phyloP scores from a whole-genome alignment of 257 asterid genomes.

The Plantago major region DNA sequence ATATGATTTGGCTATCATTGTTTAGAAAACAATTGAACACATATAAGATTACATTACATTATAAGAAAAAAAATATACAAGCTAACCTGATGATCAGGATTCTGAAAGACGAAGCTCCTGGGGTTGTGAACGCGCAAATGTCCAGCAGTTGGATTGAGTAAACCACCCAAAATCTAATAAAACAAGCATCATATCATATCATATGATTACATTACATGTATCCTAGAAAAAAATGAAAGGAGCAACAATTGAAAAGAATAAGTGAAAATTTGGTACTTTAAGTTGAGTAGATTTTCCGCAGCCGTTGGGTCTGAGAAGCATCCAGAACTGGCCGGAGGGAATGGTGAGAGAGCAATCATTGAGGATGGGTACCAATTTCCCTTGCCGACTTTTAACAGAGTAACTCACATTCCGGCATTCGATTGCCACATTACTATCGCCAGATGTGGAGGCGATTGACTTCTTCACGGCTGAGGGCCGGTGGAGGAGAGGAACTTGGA shows the following conservation, averaged over 20 bases:
- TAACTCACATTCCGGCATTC: slow-evolving; percentile 63
- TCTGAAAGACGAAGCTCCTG: slow-evolving; percentile 89
- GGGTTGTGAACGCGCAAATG: slow-evolving; percentile 65
- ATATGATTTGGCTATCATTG: not conserved
- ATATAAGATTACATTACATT: too few relatives aligned
- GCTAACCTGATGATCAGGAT: slow-evolving; percentile 91
- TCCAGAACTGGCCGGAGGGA: slow-evolving; percentile 91
- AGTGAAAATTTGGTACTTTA: slow-evolving; percentile 34
- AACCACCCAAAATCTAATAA: slow-evolving; percentile 81
- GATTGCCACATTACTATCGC: slow-evolving; percentile 45
- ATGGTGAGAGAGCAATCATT: slow-evolving; percentile 66
- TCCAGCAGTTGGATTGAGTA: slow-evolving; percentile 70
- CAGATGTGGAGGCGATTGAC: slow-evolving; percentile 11
- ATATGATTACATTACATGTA: too few relatives aligned
- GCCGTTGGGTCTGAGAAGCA: slow-evolving; percentile 97
- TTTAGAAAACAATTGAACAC: too few relatives aligned
- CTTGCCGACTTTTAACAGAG: slow-evolving; percentile 44
- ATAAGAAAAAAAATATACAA: too few relatives aligned
- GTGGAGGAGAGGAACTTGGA: slow-evolving; percentile 32
- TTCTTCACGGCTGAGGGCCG: slow-evolving; percentile 27
- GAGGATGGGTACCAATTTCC: slow-evolving; percentile 52
- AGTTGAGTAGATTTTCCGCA: slow-evolving; percentile 94
- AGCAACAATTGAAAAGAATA: not conserved
- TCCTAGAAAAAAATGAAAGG: not conserved
- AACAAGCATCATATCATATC: not conserved